Evolutionary conservation across 2,329 filamentous ascomycete genomes (phyloP), one percentile per base, ranked within the genome.

Genomic region (Colletotrichum spaethianum): DNA sequence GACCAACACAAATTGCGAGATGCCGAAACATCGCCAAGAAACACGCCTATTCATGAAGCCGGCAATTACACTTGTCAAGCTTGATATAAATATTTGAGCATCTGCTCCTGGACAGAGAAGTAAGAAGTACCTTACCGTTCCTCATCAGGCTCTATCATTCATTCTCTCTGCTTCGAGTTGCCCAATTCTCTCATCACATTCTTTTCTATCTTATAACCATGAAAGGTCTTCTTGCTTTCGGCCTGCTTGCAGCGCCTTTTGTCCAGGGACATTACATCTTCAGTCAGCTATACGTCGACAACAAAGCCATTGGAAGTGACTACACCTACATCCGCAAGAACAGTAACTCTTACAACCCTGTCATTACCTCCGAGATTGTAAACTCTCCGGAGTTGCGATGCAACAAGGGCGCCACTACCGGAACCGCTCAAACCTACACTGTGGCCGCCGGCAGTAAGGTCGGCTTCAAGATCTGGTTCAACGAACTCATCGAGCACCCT

Each of bases 261-360:
- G 63, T 48, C n/a, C 40, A 64, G 16, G 70, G 73, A 46, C 73
- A 77, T 53, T 76, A 76, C 73, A 75, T 70, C 70, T 76, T 76
- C 56, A 65, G 67, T 42, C 68, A 70, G 57, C 67, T 76, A 3
- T 61, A 73, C 46, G 64, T 74, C 67, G 72, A 76, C 69, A 73
- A 61, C 26, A 31, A 67, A 53, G 55, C 63, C 36, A 31, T 59
- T 14, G 75, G 75, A 23, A 42, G 63, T 38, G 69, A 72, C 65
- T 71, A 73, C 63, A 63, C 55, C 38, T 72, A 74, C 63, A 53
- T 74, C 52, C 72, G 67, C 60, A 57, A 68, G 59, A 62, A 71
- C 59, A 68, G 12, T 52, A 55, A 60, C 52, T 48, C 44, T 7
- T 71, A 74, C 67, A 72, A 57, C 44, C 72, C 72, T 20, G 52